A percentile compares a stretch with the other conserved stretches of the same genome.
Conservation (phyloP, 2,329 filamentous ascomycete species). For the Nemania serpens region DNA sequence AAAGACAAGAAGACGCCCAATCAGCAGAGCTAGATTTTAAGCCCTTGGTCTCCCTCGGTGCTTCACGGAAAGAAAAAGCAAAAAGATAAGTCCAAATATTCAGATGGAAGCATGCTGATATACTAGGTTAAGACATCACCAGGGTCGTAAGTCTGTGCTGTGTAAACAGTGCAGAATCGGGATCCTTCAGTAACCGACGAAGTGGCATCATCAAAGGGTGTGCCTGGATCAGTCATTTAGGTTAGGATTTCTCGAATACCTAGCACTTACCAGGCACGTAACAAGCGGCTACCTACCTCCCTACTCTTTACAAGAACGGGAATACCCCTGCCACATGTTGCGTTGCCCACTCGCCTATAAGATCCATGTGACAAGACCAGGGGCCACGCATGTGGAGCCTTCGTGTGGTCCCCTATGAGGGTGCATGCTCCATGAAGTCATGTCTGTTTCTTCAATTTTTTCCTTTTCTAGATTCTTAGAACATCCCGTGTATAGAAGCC, state of each 20-base stretch:
- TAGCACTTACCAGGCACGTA: slow-evolving; percentile 9
- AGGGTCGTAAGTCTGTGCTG: slow-evolving; percentile 20
- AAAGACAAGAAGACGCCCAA: slow-evolving; percentile 30
- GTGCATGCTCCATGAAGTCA: slow-evolving; percentile 21
- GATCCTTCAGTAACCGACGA: slow-evolving; percentile 22
- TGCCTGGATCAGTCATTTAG: slow-evolving; percentile 20
- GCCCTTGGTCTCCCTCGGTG: not conserved
- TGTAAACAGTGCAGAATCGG: slow-evolving; percentile 19
- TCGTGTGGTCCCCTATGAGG: slow-evolving; percentile 20
- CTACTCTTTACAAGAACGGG: slow-evolving; percentile 2
- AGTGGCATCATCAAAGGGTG: slow-evolving; percentile 26
- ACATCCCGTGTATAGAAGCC: not conserved
- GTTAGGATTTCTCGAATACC: slow-evolving; percentile 14
- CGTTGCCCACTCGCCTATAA: slow-evolving; percentile 11
- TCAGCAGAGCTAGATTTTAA: slow-evolving; percentile 25
- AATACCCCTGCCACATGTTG: slow-evolving; percentile 20
- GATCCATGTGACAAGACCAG: slow-evolving; percentile 25
- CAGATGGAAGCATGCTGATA: slow-evolving; percentile 35
- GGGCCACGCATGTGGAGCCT: slow-evolving; percentile 23
- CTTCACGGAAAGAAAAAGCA: slow-evolving; percentile 27
- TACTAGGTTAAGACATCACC: slow-evolving; percentile 24
- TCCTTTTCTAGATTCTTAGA: not conserved
- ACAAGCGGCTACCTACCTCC: slow-evolving; percentile 3
- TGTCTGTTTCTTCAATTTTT: slow-evolving; percentile 2
- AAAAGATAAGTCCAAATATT: slow-evolving; percentile 28